Base-by-base conservation (phyloP, 2,329 filamentous ascomycete genomes). In the Pyrenophora seminiperda region DNA sequence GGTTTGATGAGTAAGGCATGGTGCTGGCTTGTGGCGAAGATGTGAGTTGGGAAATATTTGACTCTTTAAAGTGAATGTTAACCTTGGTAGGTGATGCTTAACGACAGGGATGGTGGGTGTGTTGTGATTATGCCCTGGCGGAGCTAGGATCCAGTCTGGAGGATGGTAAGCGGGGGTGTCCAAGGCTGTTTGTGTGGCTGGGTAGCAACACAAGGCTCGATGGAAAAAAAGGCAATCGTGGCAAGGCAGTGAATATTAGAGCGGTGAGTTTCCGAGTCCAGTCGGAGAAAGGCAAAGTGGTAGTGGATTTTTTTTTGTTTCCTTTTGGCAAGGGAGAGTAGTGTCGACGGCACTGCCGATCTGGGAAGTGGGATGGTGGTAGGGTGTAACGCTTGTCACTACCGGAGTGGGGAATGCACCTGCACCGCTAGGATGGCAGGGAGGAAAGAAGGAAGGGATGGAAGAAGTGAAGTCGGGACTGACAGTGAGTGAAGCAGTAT, bases 1-100 rank as follows among this genome's bases (percentile, higher is more conserved):
- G 63, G 65, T 72, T 65, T 70, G 65, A 63, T 63, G 73, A 73
- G 72, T 76, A 77, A 62, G 75, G 68, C 78, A 80, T 80, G 64
- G 49, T 62, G 44, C 27, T 40, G 43, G 34, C 54, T 58, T 44
- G 41, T 44, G 41, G 57, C 56, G 50, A 58, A 47, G 48, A 41
- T 56, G 58, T 41, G 42, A 30, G 53, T 44, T 41, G 58, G 33
- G 41, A 45, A 52, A 50, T 44, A 50, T 44, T 20, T 47, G 39
- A 53, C 46, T 29, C 58, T 45, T 65, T 63, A 53, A 62, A 63
- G 45, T 51, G 47, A 54, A 47, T 18, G 41, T 49, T 32, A 41
- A 47, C 14, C 41, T 50, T 47, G 41, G 52, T 44, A 45, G 30
- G 43, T 50, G 47, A 39, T 46, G 29, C 36, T 50, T 37, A 41